Base-by-base conservation (phyloP, 2,329 filamentous ascomycete genomes). In the Aureobasidium sp. region DNA sequence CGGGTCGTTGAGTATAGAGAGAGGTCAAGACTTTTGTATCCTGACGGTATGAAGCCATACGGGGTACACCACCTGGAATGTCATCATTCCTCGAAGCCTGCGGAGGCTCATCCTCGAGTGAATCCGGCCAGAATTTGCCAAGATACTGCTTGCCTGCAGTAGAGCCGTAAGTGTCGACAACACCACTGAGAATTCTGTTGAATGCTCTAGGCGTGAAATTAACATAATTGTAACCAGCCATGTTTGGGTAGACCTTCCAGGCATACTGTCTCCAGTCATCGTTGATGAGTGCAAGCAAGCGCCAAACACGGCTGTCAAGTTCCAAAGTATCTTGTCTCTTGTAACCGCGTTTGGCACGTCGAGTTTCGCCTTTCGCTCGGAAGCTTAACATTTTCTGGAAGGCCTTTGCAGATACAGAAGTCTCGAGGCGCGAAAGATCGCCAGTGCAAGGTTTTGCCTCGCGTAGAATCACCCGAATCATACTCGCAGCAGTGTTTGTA, bases 101-200 rank as follows among this genome's bases (percentile, higher is more conserved):
- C 1, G 22, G 24, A 9, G 33, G 29, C 29, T 19, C 19, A 5
- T 49, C 14, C 11, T 44, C n/a, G 11, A 61, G 31, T 12, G 64
- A 64, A 17, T 58, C 39, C 58, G 77, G 80, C 77, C 81, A 85
- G 61, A 74, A 70, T 39, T 70, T 71, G 11, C 78, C 69, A 61
- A 81, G 80, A 37, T 85, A 66, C 4, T 67, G 71, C 62, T 73
- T 77, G 62, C 81, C 85, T 37, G 74, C 74, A 11, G 65, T 61
- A 62, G 77, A 79, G 60, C 79, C 81, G 50, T 79, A 76, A 0
- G 73, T 73, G 31, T 79, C 76, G 2, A 82, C 78, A 9, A 85
- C 74, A n/a, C 80, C 82, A 47, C 78, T 74, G 7, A 88, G 78
- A 7, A 85, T 64, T 19, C 69, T 67, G 64, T 84, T 80, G 74